phyloP scores from a whole-genome alignment of 768 basidiomycete species.

The Leccinum olivaceopallidum region DNA sequence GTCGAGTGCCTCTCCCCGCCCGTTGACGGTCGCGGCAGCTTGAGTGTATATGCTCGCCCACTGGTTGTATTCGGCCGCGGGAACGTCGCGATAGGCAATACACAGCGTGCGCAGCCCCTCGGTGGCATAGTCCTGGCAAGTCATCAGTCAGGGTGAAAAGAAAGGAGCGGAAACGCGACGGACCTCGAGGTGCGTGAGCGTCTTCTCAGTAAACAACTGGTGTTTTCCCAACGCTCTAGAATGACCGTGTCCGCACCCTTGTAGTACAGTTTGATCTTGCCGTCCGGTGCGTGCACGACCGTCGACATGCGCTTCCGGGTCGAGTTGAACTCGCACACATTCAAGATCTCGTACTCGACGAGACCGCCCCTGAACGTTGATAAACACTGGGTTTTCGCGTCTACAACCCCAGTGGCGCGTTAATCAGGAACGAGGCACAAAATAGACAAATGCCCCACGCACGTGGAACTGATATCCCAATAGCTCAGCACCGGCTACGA shows the following conservation, averaged over 20 bases:
- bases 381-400: constrained; percentile 95
- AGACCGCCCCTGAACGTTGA: constrained; percentile 71
- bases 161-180: constrained; percentile 8
- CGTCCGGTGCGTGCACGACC: constrained; percentile 81
- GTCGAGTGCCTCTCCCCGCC: constrained; percentile 93
- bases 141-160: background rate
- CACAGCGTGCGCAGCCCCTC: constrained; percentile 96
- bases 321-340: constrained; percentile 99
- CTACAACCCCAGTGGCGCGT: constrained; percentile 42
- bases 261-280: constrained; percentile 91
- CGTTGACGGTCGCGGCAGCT: constrained; percentile 94
- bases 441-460: constrained; percentile 31
- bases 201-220: constrained; percentile 84
- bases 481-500: constrained; percentile 91
- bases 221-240: constrained; percentile 87
- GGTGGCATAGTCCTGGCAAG: constrained; percentile 84
- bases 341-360: constrained; percentile 87
- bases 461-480: constrained; percentile 95
- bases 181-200: constrained; percentile 89
- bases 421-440: background rate
- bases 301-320: constrained; percentile 99
- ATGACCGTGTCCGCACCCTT: constrained; percentile 99
- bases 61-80: constrained; percentile 86
- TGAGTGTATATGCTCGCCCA: constrained; percentile 89
- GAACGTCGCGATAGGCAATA: constrained; percentile 89